phyloP scores from a whole-genome alignment of 2,329 filamentous ascomycete species.

The Fusarium chuoi region DNA sequence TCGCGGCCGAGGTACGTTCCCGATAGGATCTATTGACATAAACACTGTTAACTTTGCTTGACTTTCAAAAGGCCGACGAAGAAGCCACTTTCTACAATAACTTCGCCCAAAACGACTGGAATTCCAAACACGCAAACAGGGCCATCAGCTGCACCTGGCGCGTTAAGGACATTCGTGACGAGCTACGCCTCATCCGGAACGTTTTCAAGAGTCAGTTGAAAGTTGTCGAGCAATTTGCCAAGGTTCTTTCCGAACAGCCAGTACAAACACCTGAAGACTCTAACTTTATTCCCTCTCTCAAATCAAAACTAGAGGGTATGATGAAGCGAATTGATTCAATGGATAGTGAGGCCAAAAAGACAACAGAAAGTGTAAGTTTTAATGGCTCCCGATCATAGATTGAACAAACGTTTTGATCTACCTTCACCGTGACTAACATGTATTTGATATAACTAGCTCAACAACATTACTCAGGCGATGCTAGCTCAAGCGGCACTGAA shows the following conservation, averaged over 20 bases:
- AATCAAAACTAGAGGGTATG: neutral
- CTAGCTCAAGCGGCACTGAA: rapidly evolving
- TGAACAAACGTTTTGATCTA: too few relatives aligned
- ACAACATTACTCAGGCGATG: neutral
- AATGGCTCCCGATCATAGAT: neutral
- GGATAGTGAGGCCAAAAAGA: too few relatives aligned
- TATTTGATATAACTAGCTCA: neutral
- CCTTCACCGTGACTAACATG: too few relatives aligned
- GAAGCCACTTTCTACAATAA: neutral
- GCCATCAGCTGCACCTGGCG: neutral
- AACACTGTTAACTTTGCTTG: too few relatives aligned
- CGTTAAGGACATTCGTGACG: neutral
- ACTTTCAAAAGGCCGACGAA: neutral
- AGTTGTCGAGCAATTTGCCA: neutral
- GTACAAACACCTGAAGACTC: too few relatives aligned
- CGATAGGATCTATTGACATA: rapidly evolving
- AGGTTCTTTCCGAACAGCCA: neutral
- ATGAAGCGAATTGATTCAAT: neutral
- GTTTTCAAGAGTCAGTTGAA: rapidly evolving
- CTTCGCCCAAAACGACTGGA: rapidly evolving
- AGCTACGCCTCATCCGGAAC: rapidly evolving
- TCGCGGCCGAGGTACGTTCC: rapidly evolving
- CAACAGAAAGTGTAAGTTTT: neutral
- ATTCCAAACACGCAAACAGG: neutral
- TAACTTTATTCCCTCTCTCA: too few relatives aligned